Percentiles rank a stretch among this genome's conserved stretches.
Evolutionary conservation across 768 basidiomycete genomes (phyloP).

Genomic region (Vararia minispora): DNA sequence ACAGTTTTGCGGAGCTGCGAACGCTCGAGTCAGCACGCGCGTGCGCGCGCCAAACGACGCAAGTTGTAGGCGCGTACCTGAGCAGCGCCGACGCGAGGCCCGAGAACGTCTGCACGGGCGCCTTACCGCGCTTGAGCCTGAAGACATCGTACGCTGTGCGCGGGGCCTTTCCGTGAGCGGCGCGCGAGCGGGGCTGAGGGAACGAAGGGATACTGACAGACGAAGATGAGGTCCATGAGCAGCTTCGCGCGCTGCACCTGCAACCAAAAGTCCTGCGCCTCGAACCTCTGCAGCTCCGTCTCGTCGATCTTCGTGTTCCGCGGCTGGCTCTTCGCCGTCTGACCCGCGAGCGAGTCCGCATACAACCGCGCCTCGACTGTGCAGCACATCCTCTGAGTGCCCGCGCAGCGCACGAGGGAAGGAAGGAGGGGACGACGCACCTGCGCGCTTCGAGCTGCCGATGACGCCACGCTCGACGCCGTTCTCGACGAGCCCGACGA

Average conservation of each 20-base stretch:
- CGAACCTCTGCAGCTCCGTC: slow-evolving; percentile 56
- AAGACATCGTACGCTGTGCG: slow-evolving; percentile 70
- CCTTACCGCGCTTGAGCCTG: slow-evolving; percentile 47
- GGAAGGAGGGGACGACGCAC: slow-evolving; percentile 23
- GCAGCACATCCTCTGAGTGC: slow-evolving; percentile 2
- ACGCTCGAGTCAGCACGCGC: slow-evolving; percentile 6
- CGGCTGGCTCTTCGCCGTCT: slow-evolving; percentile 60
- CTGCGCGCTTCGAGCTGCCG: slow-evolving; percentile 47
- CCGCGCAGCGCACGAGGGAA: slow-evolving; percentile 3
- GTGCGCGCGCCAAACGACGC: slow-evolving; percentile 1
- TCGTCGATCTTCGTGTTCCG: slow-evolving; percentile 48
- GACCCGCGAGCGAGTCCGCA: slow-evolving; percentile 58
- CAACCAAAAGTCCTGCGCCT: slow-evolving; percentile 69
- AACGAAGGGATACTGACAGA: slow-evolving; percentile 41
- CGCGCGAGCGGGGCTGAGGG: slow-evolving; percentile 10
- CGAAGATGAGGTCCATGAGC: slow-evolving; percentile 78
- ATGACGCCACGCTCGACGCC: slow-evolving; percentile 69
- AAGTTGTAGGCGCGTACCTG: slow-evolving; percentile 35
- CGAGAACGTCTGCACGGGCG: slow-evolving; percentile 49
- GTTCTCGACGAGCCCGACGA: slow-evolving; percentile 78
- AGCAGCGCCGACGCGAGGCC: slow-evolving; percentile 64
- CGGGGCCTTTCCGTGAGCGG: not conserved
- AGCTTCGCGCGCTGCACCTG: slow-evolving; percentile 60
- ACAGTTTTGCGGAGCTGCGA: slow-evolving; percentile 61
- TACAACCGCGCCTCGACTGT: slow-evolving; percentile 67